Evolutionary conservation across 257 asterid genomes (phyloP), one percentile per base, ranked within the genome.

Genomic region (Craterostigma plantagineum): DNA sequence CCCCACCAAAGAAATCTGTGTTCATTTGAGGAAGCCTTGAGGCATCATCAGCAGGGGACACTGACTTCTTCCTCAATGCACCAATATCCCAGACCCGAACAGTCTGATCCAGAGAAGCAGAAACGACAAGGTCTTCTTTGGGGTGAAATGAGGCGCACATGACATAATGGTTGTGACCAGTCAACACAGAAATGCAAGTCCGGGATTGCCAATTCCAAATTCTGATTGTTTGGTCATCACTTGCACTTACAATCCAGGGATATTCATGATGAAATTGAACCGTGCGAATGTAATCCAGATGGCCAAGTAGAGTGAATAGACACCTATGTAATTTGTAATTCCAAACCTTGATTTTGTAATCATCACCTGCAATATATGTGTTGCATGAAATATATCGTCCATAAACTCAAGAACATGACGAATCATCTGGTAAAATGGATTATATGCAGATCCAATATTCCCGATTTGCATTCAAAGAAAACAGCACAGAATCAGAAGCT

Each of bases 181-280:
- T 83, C 64, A 90, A 64, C 39, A 90, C 99, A 18, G 99, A 79
- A 51, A 83, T 70, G 66, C 95, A 83, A 45, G 87, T 77, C 3
- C 99, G 90, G 1, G 99, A 90, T 47, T 90, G 99, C 99, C 99
- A 90, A 43, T 90, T 90, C 99, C 99, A 90, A 51, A 90, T 79
- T 62, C 99, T 72, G 50, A 90, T 90, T 16, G 99, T 90, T 70
- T 90, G 99, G 52, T 90, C 99, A 65, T 83, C 99, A 64, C 94
- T 79, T 35, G 95, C 92, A 68, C 99, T 90, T 18, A 90, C 84
- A 1, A 90, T 90, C 99, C 99, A 83, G 33, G 99, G 99, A 64
- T 66, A 63, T 68, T 83, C 99, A 17, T 90, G 99, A 67, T 90
- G 99, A 58, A 90, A 90, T 43, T 90, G 99, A 34, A 90, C 99